These are phyloP conservation scores for Fusarium floridanum DNA, from an alignment of 2,329 filamentous ascomycete species.

Conservation along the genomic window DNA sequence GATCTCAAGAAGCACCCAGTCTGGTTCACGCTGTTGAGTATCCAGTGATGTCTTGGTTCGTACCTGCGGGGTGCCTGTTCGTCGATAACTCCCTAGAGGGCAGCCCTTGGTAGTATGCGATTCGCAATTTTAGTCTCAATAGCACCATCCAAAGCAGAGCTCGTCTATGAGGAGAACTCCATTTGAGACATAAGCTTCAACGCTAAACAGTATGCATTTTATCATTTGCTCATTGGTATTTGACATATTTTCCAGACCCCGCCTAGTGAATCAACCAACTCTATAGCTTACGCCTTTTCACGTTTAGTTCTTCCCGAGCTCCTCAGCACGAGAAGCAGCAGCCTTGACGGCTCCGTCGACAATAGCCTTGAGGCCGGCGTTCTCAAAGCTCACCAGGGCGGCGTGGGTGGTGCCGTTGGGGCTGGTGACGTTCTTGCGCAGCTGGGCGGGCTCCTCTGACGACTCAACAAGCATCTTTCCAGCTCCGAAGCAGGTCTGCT, in stretches of 20 bases:
- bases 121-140: too few relatives aligned
- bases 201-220: neutral
- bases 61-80: too few relatives aligned
- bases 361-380: conserved; percentile 56
- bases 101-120: too few relatives aligned
- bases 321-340: conserved; percentile 57
- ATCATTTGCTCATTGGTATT: neutral
- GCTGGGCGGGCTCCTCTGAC: conserved; percentile 59
- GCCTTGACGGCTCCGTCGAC: conserved; percentile 63
- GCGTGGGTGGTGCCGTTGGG: conserved; percentile 66
- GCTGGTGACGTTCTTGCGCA: conserved; percentile 65
- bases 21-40: too few relatives aligned
- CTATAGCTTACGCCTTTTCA: neutral
- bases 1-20: too few relatives aligned
- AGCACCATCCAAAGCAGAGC: too few relatives aligned
- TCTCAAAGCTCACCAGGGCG: conserved; percentile 62
- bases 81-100: too few relatives aligned
- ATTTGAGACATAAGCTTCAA: too few relatives aligned
- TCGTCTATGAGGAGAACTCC: too few relatives aligned
- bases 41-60: too few relatives aligned
- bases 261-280: neutral
- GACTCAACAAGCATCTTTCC: conserved; percentile 65
- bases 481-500: conserved; percentile 65
- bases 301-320: conserved; percentile 56
- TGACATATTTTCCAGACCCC: neutral